Conservation (phyloP, 2,329 filamentous ascomycete genomes). For the Immersiporthe knoxdaviesiana region DNA sequence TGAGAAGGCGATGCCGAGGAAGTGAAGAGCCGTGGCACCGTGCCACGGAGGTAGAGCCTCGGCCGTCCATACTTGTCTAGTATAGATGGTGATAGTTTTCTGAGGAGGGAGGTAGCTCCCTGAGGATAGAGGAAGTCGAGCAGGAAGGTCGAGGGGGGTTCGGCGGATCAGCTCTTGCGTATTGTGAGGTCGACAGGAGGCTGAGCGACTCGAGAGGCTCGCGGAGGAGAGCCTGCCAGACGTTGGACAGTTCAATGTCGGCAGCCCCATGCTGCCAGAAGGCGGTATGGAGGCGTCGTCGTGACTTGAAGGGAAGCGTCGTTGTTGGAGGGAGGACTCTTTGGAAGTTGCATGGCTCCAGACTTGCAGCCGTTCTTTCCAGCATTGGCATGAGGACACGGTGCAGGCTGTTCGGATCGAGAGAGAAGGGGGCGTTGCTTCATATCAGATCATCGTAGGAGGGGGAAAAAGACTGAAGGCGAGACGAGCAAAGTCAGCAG, state of each 20-base stretch:
- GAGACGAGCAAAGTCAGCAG: constrained; percentile 14
- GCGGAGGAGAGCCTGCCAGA: constrained; percentile 46
- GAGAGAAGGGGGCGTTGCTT: constrained; percentile 9
- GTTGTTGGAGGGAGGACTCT: constrained; percentile 50
- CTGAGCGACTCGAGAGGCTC: constrained; percentile 36
- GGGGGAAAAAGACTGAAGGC: constrained; percentile 20
- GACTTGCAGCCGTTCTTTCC: constrained; percentile 58
- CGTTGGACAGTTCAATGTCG: constrained; percentile 50
- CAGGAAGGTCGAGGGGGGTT: constrained; percentile 54
- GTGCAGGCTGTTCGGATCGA: constrained; percentile 20
- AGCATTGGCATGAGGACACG: constrained; percentile 50
- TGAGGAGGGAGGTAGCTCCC: constrained; percentile 48
- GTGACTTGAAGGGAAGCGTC: constrained; percentile 43
- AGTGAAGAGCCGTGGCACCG: constrained; percentile 34
- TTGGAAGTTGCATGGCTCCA: constrained; percentile 60
- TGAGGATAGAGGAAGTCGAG: constrained; percentile 61
- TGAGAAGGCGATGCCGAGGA: constrained; percentile 33
- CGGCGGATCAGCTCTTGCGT: constrained; percentile 38
- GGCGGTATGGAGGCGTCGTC: constrained; percentile 50
- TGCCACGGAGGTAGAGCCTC: constrained; percentile 23
- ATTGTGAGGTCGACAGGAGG: constrained; percentile 32
- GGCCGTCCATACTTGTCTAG: constrained; percentile 31
- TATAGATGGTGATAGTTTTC: constrained; percentile 37
- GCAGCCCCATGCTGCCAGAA: constrained; percentile 61
- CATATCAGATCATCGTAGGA: constrained; percentile 26